phyloP scores from a whole-genome alignment of 2,329 filamentous ascomycete genomes.

The Aspergillus brasiliensis region DNA sequence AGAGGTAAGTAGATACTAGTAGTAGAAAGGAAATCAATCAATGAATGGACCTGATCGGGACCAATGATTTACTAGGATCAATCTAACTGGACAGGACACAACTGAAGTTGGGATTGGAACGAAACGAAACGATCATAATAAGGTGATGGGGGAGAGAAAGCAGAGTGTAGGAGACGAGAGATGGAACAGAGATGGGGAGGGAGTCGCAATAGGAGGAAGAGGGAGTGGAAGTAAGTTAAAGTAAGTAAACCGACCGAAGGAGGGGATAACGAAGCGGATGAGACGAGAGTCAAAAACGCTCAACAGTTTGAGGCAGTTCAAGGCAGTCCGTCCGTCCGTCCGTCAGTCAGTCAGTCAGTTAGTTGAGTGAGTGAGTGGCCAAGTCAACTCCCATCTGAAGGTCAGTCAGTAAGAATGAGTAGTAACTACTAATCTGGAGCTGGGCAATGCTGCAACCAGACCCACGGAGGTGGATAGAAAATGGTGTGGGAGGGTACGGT shows the following conservation, averaged over 20 bases:
- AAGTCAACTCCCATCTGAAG: neutral
- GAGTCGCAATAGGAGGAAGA: constrained; percentile 15
- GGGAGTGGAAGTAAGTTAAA: neutral
- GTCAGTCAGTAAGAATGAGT: neutral
- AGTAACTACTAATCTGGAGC: neutral
- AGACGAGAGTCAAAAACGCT: neutral
- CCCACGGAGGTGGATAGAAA: neutral
- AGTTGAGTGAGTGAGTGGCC: neutral
- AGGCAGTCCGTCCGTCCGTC: neutral
- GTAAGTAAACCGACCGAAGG: constrained; percentile 11
- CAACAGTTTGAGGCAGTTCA: neutral
- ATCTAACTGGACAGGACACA: neutral
- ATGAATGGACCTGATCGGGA: neutral
- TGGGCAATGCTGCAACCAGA: constrained; percentile 1
- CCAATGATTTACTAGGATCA: neutral
- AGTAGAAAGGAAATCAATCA: neutral
- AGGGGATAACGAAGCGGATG: neutral
- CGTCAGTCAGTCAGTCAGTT: neutral
- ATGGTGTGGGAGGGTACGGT: neutral
- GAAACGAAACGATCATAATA: neutral
- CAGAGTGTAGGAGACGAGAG: neutral
- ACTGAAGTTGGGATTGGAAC: constrained; percentile 2
- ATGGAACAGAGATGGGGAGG: constrained; percentile 8
- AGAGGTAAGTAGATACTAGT: neutral
- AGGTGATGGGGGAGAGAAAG: neutral